phyloP scores from a whole-genome alignment of 345 rosid genomes.

The Melastoma malabathricum region DNA sequence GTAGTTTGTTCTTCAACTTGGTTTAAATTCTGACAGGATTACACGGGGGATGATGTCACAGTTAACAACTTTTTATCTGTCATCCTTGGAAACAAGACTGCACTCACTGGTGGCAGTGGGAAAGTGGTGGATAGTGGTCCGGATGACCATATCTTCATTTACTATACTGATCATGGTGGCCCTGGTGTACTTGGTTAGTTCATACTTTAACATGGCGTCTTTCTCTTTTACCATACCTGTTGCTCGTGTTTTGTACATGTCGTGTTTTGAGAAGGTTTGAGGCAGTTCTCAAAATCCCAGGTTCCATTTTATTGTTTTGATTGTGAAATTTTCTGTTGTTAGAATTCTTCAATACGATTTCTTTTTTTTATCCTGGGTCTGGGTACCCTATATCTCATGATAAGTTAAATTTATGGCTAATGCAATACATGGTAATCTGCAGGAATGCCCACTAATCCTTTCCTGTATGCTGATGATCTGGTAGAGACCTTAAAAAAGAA shows the following conservation, averaged over 20 bases:
- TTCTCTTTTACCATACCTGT: background rate
- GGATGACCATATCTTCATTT: slow-evolving; percentile 80
- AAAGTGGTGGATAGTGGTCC: slow-evolving; percentile 91
- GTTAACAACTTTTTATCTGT: slow-evolving; percentile 69
- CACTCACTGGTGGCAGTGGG: slow-evolving; percentile 75
- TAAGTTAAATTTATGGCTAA: too few relatives aligned
- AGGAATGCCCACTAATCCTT: slow-evolving; percentile 98
- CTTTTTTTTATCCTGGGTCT: too few relatives aligned
- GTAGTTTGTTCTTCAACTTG: too few relatives aligned
- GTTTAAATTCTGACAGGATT: slow-evolving; percentile 44
- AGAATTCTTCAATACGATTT: too few relatives aligned
- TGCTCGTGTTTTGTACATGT: background rate
- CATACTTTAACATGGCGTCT: background rate
- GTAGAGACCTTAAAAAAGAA: slow-evolving; percentile 61
- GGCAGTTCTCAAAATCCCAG: too few relatives aligned
- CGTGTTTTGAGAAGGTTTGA: background rate
- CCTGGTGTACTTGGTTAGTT: slow-evolving; percentile 90
- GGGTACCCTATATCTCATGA: too few relatives aligned
- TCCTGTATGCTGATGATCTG: slow-evolving; percentile 68
- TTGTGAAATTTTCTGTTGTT: too few relatives aligned
- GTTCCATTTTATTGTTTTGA: too few relatives aligned
- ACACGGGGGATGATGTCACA: slow-evolving; percentile 63
- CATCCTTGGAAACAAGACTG: slow-evolving; percentile 75
- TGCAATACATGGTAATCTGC: slow-evolving; percentile 4
- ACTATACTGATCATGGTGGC: slow-evolving; percentile 84